Conservation (phyloP, 306 rosid species). For the Fragaria vesca region DNA sequence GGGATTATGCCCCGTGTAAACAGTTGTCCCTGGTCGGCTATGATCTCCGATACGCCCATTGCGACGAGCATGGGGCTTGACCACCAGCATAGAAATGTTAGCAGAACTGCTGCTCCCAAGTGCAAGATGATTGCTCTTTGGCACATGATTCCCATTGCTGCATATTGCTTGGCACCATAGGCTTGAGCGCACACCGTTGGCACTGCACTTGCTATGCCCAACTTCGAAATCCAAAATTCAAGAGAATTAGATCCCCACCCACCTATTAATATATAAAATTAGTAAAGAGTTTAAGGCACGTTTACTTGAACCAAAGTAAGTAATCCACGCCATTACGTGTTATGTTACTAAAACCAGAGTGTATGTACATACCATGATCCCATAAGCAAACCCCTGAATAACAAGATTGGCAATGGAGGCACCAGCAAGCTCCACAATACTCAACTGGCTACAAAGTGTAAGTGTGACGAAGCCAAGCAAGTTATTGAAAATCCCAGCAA, state of each 20-base stretch:
- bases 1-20: background rate
- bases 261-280: background rate
- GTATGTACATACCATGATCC: background rate
- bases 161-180: constrained; percentile 4
- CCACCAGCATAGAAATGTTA: constrained; percentile 2
- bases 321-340: background rate
- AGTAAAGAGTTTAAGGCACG: background rate
- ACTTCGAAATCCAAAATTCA: background rate
- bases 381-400: background rate
- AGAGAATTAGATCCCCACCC: background rate
- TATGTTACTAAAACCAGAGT: background rate
- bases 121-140: constrained; percentile 9
- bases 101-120: background rate
- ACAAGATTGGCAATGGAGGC: background rate
- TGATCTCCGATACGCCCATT: background rate
- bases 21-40: background rate
- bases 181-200: constrained; percentile 10
- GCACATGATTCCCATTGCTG: constrained; percentile 11
- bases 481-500: constrained; percentile 3
- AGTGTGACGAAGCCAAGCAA: constrained; percentile 4
- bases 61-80: background rate
- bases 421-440: background rate
- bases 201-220: background rate
- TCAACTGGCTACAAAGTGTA: constrained; percentile 5
- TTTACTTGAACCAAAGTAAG: background rate